Evolutionary conservation across 2,329 filamentous ascomycete genomes (phyloP).

Genomic region (Tolypocladium ophioglossoides): DNA sequence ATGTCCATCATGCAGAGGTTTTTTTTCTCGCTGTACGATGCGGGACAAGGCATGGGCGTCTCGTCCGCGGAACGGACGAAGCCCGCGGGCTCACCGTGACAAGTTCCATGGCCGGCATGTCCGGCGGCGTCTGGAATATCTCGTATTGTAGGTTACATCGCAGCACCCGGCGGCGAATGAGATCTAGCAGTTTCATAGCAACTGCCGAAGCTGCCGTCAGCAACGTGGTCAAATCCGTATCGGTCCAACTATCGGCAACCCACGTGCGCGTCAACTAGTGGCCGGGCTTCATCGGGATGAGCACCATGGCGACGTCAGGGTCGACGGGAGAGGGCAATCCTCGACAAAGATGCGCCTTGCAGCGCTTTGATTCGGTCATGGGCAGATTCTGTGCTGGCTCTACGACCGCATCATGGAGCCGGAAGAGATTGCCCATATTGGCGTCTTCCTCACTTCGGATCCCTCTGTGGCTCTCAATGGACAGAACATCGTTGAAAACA

Average conservation of each 20-base stretch:
- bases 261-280: constrained; percentile 8
- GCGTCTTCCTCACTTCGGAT: constrained; percentile 8
- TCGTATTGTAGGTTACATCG: constrained; percentile 1
- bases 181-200: neutral
- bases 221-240: neutral
- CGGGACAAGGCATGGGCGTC: constrained; percentile 7
- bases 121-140: constrained; percentile 5
- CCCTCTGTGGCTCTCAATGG: constrained; percentile 6
- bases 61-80: constrained; percentile 2
- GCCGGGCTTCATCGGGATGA: constrained; percentile 4
- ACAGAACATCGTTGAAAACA: constrained; percentile 9
- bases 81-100: constrained; percentile 7
- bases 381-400: neutral
- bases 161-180: too few relatives aligned
- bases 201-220: neutral
- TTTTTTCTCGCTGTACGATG: constrained; percentile 9
- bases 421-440: constrained; percentile 7
- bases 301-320: constrained; percentile 1
- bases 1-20: constrained; percentile 7
- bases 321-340: neutral
- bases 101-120: constrained; percentile 5
- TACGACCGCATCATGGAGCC: constrained; percentile 7
- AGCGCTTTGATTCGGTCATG: neutral
- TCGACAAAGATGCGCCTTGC: neutral
- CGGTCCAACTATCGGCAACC: constrained; percentile 5